These are phyloP conservation scores for Calonectria ilicicola DNA, from an alignment of 2,329 filamentous ascomycete species.

Conservation along the genomic window DNA sequence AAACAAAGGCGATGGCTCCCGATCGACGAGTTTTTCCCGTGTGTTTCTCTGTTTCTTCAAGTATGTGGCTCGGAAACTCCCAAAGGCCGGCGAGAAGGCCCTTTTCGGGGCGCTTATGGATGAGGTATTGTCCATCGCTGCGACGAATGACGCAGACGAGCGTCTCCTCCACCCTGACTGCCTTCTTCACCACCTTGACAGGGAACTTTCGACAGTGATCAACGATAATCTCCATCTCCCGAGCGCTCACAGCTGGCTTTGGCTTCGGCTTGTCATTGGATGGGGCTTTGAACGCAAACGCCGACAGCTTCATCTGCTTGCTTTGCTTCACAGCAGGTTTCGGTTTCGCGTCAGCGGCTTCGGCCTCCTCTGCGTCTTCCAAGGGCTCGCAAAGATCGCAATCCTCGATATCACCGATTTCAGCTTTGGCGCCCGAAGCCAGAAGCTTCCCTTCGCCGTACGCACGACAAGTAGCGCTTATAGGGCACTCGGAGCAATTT, in stretches of 20 bases:
- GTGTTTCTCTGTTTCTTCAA: slow-evolving; percentile 42
- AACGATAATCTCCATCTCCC: slow-evolving; percentile 51
- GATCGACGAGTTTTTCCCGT: slow-evolving; percentile 48
- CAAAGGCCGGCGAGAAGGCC: slow-evolving; percentile 67
- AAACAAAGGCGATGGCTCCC: slow-evolving; percentile 51
- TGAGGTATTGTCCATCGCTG: slow-evolving; percentile 57
- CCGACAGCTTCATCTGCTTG: slow-evolving; percentile 49
- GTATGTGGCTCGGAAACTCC: slow-evolving; percentile 64
- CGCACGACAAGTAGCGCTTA: slow-evolving; percentile 63
- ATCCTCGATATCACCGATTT: slow-evolving; percentile 62
- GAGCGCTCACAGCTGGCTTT: slow-evolving; percentile 16
- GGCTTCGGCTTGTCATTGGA: slow-evolving; percentile 27
- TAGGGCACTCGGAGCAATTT: slow-evolving; percentile 64
- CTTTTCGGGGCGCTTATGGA: slow-evolving; percentile 64
- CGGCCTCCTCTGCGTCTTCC: slow-evolving; percentile 48
- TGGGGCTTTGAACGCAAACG: slow-evolving; percentile 49
- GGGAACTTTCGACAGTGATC: slow-evolving; percentile 65
- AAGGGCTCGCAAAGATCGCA: slow-evolving; percentile 63
- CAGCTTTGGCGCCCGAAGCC: slow-evolving; percentile 34
- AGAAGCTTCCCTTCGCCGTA: slow-evolving; percentile 60
- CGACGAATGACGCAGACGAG: slow-evolving; percentile 65
- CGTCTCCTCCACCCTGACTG: slow-evolving; percentile 63
- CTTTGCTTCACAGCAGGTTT: slow-evolving; percentile 27
- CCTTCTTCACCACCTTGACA: slow-evolving; percentile 63
- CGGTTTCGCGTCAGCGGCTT: background rate